Conservation (phyloP, 192 early-diverging fungal genomes). For the Coemansia sp. region DNA sequence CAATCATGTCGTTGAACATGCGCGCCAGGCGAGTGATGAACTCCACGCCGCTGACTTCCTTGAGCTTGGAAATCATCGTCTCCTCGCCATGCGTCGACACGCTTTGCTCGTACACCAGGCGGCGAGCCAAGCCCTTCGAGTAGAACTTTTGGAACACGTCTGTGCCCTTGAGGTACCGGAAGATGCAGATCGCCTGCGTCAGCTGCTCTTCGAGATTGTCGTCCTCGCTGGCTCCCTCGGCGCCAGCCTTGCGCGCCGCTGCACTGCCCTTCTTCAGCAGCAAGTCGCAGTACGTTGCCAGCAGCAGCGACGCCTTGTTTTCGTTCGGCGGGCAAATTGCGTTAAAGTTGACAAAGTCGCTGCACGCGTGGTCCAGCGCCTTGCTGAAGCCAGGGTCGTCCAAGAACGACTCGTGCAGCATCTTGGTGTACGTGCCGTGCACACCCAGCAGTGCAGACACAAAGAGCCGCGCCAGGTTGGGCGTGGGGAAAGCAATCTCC, state of each 20-base stretch:
- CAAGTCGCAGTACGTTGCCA: slow-evolving; percentile 90
- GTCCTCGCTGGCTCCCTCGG: slow-evolving; percentile 48
- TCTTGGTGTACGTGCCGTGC: slow-evolving; percentile 80
- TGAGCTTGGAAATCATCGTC: slow-evolving; percentile 91
- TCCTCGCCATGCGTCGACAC: slow-evolving; percentile 91
- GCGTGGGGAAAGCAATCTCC: slow-evolving; percentile 8
- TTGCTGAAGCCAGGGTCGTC: slow-evolving; percentile 84
- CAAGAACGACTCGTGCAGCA: slow-evolving; percentile 75
- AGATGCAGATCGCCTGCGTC: slow-evolving; percentile 76
- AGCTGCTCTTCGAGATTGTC: slow-evolving; percentile 57
- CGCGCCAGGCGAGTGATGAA: slow-evolving; percentile 92
- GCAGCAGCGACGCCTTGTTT: slow-evolving; percentile 79
- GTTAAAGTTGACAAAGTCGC: slow-evolving; percentile 93
- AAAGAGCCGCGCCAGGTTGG: slow-evolving; percentile 66
- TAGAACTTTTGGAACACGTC: slow-evolving; percentile 99
- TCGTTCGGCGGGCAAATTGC: slow-evolving; percentile 70
- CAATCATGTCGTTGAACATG: slow-evolving; percentile 94
- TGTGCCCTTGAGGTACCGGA: slow-evolving; percentile 95
- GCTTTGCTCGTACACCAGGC: slow-evolving; percentile 86
- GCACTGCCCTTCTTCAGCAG: slow-evolving; percentile 78
- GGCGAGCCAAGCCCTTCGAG: slow-evolving; percentile 88
- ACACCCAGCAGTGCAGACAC: slow-evolving; percentile 85
- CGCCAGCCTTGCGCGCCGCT: slow-evolving; percentile 32
- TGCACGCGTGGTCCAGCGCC: slow-evolving; percentile 91
- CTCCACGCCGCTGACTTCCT: slow-evolving; percentile 91